Percentiles rank a stretch among this genome's conserved stretches.
Conservation (phyloP, 768 basidiomycete species). For the Podaxis rugospora region DNA sequence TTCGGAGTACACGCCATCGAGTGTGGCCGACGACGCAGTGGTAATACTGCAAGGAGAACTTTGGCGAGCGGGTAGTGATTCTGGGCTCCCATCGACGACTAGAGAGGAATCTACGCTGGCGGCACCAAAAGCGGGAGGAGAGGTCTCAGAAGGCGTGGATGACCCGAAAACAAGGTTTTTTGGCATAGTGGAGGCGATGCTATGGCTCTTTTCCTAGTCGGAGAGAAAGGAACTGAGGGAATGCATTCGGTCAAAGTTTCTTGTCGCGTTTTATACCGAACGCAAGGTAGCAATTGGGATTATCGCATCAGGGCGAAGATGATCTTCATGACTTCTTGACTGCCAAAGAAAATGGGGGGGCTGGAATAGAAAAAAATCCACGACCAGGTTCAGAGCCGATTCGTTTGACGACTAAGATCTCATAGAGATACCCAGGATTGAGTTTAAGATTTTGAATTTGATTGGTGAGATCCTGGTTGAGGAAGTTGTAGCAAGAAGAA, state of each 20-base stretch:
- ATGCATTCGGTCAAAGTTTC: background rate
- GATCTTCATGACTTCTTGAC: conserved; percentile 24
- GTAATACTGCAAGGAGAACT: conserved; percentile 24
- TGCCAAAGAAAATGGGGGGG: conserved; percentile 21
- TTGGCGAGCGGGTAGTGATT: background rate
- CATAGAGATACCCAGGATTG: conserved; percentile 3
- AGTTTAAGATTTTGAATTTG: conserved; percentile 7
- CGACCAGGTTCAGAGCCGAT: background rate
- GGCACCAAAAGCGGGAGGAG: background rate
- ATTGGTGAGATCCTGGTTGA: conserved; percentile 2
- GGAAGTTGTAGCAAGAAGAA: background rate
- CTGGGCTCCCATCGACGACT: background rate
- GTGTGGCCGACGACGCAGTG: conserved; percentile 26
- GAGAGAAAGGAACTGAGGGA: background rate
- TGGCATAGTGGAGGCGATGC: background rate
- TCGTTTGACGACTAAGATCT: background rate
- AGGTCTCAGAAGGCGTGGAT: background rate
- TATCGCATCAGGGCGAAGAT: conserved; percentile 19
- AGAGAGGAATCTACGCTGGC: background rate
- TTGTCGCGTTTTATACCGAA: conserved; percentile 25
- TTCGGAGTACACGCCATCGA: conserved; percentile 20
- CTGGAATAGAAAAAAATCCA: conserved; percentile 16
- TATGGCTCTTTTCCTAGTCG: background rate
- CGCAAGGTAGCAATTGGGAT: conserved; percentile 19
- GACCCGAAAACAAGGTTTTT: background rate